Evolutionary conservation across 495 filamentous ascomycete species (phyloP), one percentile per base, ranked within the genome.

Genomic region (Parathielavia hyrcaniae): DNA sequence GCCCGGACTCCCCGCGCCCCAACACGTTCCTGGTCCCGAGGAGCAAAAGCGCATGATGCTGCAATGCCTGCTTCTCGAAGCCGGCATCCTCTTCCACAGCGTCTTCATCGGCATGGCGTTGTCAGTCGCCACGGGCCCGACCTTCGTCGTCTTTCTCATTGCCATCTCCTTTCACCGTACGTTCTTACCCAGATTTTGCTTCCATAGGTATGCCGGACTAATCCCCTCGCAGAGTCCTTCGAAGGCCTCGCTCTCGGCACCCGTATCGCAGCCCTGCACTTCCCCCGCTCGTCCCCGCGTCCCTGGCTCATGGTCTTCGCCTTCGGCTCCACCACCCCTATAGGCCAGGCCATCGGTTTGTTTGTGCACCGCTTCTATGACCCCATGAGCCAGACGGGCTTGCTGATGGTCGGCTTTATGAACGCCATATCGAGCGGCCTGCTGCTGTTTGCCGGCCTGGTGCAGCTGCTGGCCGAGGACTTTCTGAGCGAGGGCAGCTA

Each of bases 241-340:
- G 87, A 90, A 69, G 87, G 87, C 20, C 74, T 90, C 6, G 87
- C 87, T 8, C 79, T 90, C 3, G 26, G 26, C 26, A 30, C 26
- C 13, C 82, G 87, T 26, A 90, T 90, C 51, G 86, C 87, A 10
- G 80, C 81, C 10, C 73, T 89, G 14, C 72, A 81, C 14, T 85
- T 81, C 56, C 78, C 83, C n/a, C 73, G 71, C 34, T 71, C 76
- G 20, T 77, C 61, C 48, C 72, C 66, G 70, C 79, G 68, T 75
- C 92, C 92, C 12, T 96, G 91, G 91, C 78, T 96, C n/a, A 97
- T 97, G 92, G 88, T 86, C 5, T 75, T 93, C 9, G 90, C 92
- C 4, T 97, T 95, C 64, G 92, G 92, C 23, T 83, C 85, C 43
- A 97, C 92, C 1, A 96, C 92, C 2, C 92, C 92, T 2, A 73